Percentiles rank a stretch among this genome's conserved stretches.
Evolutionary conservation across 2,329 filamentous ascomycete genomes (phyloP).

Genomic region (Pseudogymnoascus sp.): DNA sequence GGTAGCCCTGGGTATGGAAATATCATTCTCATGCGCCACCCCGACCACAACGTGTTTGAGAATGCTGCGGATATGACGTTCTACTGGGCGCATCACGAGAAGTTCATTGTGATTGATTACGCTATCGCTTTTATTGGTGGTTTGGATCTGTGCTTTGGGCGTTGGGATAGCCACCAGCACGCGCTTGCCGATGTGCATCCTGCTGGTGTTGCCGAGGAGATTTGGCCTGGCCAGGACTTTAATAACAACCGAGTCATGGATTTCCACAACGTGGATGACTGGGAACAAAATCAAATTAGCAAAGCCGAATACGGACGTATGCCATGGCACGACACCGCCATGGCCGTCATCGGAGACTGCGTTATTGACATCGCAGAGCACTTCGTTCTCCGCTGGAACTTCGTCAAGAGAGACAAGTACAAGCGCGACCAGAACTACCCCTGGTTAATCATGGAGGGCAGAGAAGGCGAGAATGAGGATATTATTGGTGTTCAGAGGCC

Average conservation of each 20-base stretch:
- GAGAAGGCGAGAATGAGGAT: conserved; percentile 72
- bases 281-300: conserved; percentile 86
- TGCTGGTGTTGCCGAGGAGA: conserved; percentile 68
- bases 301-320: conserved; percentile 90
- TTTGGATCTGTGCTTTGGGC: conserved; percentile 88
- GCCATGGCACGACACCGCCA: conserved; percentile 96
- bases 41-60: conserved; percentile 90
- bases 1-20: conserved; percentile 79
- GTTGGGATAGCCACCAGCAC: conserved; percentile 87
- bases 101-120: conserved; percentile 93
- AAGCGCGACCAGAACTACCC: conserved; percentile 79
- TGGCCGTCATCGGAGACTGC: conserved; percentile 82
- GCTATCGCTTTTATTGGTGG: conserved; percentile 87
- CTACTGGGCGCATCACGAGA: conserved; percentile 97
- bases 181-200: conserved; percentile 82
- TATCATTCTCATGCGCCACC: conserved; percentile 82
- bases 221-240: conserved; percentile 95
- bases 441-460: conserved; percentile 74
- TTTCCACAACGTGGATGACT: conserved; percentile 82
- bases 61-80: conserved; percentile 94
- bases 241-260: conserved; percentile 98
- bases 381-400: conserved; percentile 93
- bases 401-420: conserved; percentile 95
- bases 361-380: conserved; percentile 94
- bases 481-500: conserved; percentile 82